Conservation (phyloP, 129 eudicot species). For the Saposhnikovia divaricata region DNA sequence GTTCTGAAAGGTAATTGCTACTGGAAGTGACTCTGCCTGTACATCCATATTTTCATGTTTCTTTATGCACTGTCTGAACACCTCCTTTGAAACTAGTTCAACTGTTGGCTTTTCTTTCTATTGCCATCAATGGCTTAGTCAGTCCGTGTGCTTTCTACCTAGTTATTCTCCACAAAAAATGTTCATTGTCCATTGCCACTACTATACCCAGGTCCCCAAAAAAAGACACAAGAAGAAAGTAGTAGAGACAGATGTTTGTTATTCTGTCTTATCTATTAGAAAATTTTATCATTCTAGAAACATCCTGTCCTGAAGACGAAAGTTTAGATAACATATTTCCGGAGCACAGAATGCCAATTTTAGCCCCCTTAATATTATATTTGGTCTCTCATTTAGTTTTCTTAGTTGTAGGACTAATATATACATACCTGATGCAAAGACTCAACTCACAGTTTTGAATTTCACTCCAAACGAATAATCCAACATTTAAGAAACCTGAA, state of each 20-base stretch:
- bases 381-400: neutral
- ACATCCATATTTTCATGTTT: neutral
- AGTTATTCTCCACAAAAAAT: too few relatives aligned
- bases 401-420: neutral
- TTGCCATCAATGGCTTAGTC: too few relatives aligned
- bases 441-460: neutral
- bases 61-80: neutral
- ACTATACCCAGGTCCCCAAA: too few relatives aligned
- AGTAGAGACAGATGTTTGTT: neutral
- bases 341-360: neutral
- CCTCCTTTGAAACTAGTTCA: neutral
- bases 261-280: neutral
- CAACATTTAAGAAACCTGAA: neutral
- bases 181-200: too few relatives aligned
- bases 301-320: neutral
- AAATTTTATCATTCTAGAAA: neutral
- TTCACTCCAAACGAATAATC: neutral
- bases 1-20: constrained; percentile 52
- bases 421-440: neutral
- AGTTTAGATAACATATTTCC: neutral
- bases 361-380: neutral
- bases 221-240: neutral
- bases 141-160: too few relatives aligned
- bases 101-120: too few relatives aligned
- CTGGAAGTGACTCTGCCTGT: neutral